Base-by-base conservation (phyloP, 805 yeast species). In the Debaryomyces maramus region DNA sequence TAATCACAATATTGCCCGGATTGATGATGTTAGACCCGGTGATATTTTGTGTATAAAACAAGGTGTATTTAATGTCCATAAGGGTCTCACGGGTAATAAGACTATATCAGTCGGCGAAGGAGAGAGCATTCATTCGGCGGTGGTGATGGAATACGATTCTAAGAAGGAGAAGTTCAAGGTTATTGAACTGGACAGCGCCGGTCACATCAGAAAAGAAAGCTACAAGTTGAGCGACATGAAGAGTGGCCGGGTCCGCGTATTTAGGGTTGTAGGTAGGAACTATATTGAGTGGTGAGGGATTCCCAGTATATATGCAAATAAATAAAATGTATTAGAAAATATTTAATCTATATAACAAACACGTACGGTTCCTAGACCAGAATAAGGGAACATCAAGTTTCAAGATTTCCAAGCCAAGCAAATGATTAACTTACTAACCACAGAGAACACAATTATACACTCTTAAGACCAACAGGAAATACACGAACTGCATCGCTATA, bases 211-310 rank as follows among this genome's bases (percentile, higher is more conserved):
- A 43, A 76, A 74, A 41, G 81, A 79, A 32, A 74, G 85, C 31
- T 85, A 84, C 58, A 80, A 80, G 51, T 58, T 90, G 3, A 67
- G 77, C 2, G 95, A 88, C 43, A 73, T 91, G 77, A 82, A 78
- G 56, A 69, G 79, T 43, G 99, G 99, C 4, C 81, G 80, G 51
- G 66, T 91, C 9, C 76, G 86, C 47, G 86, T 90, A 3, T 93
- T 82, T 63, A 78, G 98, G 55, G 78, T 79, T 5, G 83, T 89
- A 22, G 87, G 86, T 9, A 77, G 88, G 45, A 80, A 77, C 24
- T 82, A 74, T 52, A 76, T 88, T 30, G 84, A 81, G 3, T 89
- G 96, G 96, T 78, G 47, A 43, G n/a, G n/a, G n/a, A n/a, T n/a
- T n/a, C 13, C 3, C 11, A 6, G 15, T n/a, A 29, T 29, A 17